phyloP scores from a whole-genome alignment of 2,329 filamentous ascomycete genomes.

The Massarina eburnea region DNA sequence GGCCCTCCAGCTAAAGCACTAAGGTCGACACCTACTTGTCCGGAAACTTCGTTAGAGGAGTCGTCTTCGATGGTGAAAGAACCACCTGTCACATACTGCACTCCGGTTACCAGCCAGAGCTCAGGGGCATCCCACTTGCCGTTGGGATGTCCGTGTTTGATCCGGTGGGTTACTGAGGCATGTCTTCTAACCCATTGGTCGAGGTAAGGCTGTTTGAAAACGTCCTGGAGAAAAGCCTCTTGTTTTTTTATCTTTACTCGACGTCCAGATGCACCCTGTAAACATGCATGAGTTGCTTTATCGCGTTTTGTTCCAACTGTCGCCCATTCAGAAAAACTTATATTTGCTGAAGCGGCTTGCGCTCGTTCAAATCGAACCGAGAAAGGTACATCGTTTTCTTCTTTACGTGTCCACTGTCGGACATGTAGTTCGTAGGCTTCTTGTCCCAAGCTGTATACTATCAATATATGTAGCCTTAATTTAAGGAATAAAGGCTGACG shows the following conservation, averaged over 20 bases:
- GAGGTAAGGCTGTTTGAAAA: constrained; percentile 6
- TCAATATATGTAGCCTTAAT: not conserved
- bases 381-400: constrained; percentile 4
- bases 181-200: constrained; percentile 11
- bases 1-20: constrained; percentile 4
- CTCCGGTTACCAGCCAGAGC: constrained; percentile 12
- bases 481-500: not conserved
- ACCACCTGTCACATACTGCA: constrained; percentile 11
- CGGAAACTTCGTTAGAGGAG: not conserved
- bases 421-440: constrained; percentile 6
- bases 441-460: not conserved
- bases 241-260: constrained; percentile 7
- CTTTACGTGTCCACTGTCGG: constrained; percentile 6
- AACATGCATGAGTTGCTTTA: not conserved
- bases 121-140: constrained; percentile 8
- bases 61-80: constrained; percentile 6
- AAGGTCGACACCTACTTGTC: constrained; percentile 3
- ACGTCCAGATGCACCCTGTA: constrained; percentile 7
- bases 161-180: constrained; percentile 6
- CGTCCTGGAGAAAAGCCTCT: constrained; percentile 8
- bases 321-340: constrained; percentile 6
- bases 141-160: not conserved
- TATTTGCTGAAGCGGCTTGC: constrained; percentile 4
- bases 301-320: constrained; percentile 3
- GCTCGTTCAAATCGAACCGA: constrained; percentile 10